phyloP scores from a whole-genome alignment of 805 yeast species.

The Starmerella asiatica region DNA sequence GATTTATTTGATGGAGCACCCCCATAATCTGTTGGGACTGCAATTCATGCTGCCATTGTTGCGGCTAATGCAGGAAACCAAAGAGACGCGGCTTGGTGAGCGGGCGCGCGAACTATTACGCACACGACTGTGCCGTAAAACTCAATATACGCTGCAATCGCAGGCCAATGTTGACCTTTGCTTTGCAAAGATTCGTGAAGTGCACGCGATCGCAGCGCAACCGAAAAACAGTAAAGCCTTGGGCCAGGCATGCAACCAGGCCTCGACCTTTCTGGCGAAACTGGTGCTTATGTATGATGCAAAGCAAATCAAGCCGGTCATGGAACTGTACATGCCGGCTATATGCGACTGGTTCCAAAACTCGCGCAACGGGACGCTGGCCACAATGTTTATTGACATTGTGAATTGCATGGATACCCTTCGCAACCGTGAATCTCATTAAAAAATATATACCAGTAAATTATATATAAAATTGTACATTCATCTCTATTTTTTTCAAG shows the following conservation, averaged over 20 bases:
- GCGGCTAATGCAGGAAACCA: slow-evolving; percentile 47
- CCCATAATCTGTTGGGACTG: slow-evolving; percentile 24
- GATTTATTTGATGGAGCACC: slow-evolving; percentile 38
- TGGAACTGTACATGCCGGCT: slow-evolving; percentile 43
- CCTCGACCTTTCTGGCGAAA: slow-evolving; percentile 54
- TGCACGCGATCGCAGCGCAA: slow-evolving; percentile 28
- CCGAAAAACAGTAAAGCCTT: slow-evolving; percentile 38
- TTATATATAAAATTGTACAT: neutral
- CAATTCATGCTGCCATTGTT: slow-evolving; percentile 44
- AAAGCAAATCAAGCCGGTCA: slow-evolving; percentile 31
- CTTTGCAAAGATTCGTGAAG: slow-evolving; percentile 23
- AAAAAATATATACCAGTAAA: too few species aligned
- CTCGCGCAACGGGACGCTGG: slow-evolving; percentile 35
- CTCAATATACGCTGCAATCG: slow-evolving; percentile 7
- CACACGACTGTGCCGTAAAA: slow-evolving; percentile 21
- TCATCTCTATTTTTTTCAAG: neutral
- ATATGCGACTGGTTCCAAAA: slow-evolving; percentile 49
- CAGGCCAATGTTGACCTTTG: slow-evolving; percentile 20
- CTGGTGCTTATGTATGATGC: slow-evolving; percentile 29
- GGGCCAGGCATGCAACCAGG: slow-evolving; percentile 46
- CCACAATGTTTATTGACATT: slow-evolving; percentile 58
- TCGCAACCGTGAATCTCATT: neutral
- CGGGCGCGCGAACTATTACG: slow-evolving; percentile 63
- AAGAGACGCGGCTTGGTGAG: slow-evolving; percentile 55
- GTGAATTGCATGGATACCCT: slow-evolving; percentile 55